phyloP scores from a whole-genome alignment of 345 rosid species.

The Acer saccharum region DNA sequence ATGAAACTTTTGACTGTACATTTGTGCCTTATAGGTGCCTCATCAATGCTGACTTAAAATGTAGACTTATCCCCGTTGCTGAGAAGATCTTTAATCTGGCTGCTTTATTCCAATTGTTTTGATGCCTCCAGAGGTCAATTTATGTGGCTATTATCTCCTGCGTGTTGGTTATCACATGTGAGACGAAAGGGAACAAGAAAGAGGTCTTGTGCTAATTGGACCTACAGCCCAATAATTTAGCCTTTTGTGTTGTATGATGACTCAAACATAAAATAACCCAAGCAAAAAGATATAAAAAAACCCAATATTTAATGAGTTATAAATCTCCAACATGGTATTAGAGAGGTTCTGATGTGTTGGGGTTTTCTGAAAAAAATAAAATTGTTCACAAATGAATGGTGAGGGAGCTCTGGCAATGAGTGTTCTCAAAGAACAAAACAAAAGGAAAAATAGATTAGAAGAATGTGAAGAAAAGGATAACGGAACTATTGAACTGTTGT shows the following conservation, averaged over 20 bases:
- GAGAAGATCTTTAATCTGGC: too few species aligned
- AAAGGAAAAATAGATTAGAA: neutral
- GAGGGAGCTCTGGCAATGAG: neutral
- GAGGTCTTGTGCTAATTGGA: neutral
- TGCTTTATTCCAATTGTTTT: too few species aligned
- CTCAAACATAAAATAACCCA: neutral
- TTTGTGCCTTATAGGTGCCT: neutral
- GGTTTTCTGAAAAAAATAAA: too few species aligned
- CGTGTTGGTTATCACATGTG: neutral
- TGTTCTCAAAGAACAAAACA: neutral
- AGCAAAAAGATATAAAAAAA: too few species aligned
- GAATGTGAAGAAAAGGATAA: neutral
- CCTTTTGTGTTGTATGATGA: neutral
- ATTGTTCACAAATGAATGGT: neutral
- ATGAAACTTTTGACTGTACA: neutral
- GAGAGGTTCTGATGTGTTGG: too few species aligned
- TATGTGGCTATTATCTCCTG: neutral
- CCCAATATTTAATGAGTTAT: too few species aligned
- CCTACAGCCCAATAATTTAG: neutral
- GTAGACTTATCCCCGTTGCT: neutral
- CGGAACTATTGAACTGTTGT: neutral
- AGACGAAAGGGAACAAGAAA: neutral
- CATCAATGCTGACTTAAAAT: neutral
- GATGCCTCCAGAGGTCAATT: neutral
- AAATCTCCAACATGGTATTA: neutral